Evolutionary conservation across 73 alveolate genomes (phyloP), one percentile per base, ranked within the genome.

Genomic region (Paraurostyla sp.): DNA sequence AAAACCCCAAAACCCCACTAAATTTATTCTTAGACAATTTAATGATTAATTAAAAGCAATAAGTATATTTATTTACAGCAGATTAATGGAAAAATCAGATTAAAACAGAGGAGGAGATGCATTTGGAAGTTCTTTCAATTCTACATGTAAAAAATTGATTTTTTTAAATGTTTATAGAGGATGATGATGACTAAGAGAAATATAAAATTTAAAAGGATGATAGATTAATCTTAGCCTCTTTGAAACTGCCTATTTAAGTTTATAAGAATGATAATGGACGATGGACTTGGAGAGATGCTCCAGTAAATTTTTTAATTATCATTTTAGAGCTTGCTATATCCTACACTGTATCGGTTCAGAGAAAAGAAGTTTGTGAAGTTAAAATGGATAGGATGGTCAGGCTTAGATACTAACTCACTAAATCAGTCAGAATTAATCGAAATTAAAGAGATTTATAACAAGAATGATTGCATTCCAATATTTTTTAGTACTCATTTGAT

Each of bases 341-440:
- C 89, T 54, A 78, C 80, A 2, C 30, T 78, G 38, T 78, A 32
- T 35, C 25, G 89, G 9, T 78, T 78, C 59, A 73, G 87, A 27
- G 80, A 78, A 38, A 78, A 78, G 62, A 52, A 78, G 52, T 78
- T 78, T 25, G 13, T 51, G 2, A 78, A 54, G 30, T 33, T 78
- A 22, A 40, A 58, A 18, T 78, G 89, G 89, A 54, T 78, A 2
- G 89, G 89, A 49, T 78, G 89, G 89, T 7, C 65, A 29, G 89
- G 89, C 0, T 36, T 22, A 16, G 68, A 48, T 50, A 1, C 3
- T 0, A 35, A 78, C 22, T 40, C 6, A 30, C 49, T 78, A 9
- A 54, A 29, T 52, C 43, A 54, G 52, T 1, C 9, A 4, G 89
- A 78, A 9, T 16, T 51, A 2, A 7, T 23, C 9, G 89, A 78